Base-by-base conservation (phyloP, 495 filamentous ascomycete species). In the Apiosordaria backusii region DNA sequence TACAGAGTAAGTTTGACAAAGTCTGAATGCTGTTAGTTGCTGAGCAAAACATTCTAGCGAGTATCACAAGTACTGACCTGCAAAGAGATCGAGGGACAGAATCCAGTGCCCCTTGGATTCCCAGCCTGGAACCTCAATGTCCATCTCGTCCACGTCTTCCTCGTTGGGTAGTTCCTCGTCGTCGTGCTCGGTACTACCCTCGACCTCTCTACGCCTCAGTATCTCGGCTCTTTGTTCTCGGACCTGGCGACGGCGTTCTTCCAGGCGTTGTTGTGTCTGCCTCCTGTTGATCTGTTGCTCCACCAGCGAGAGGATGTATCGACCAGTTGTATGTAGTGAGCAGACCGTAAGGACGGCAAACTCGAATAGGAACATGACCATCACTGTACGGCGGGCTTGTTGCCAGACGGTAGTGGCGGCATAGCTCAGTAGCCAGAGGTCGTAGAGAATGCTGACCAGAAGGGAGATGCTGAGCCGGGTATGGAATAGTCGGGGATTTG, bases 281-380 rank as follows among this genome's bases (percentile, higher is more conserved):
- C 84, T 84, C 74, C 81, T 85, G 65, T 87, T 87, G 65, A 97
- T 86, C 55, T 84, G 84, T 64, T 89, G 87, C 72, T 98, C 95
- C 4, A 86, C 80, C 60, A 97, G 75, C n/a, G 89, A 90, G 25
- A 99, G 81, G 26, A 83, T 72, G 77, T 98, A 99, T 61, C 93
- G 86, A 61, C 86, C 80, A 19, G 85, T 79, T 7, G 92, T 97
- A 25, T 93, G 94, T 22, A 87, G 79, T 1, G 96, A 96, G 27
- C 87, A 86, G 13, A 96, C 88, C 4, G 87, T 81, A 65, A 98
- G 78, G 65, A 99, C 86, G 15, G 93, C 92, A 70, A 98, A 99
- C 75, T 99, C 95, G 71, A 99, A 98, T 19, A 93, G 88, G 73
- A 99, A 99, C 93, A 98, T 98, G 64, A 99, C 92, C 96, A 99